Conservation (phyloP, 176 grass and related monocot genomes). For the Sorghum bicolor region Sorghum_bicolor_NCBIv3 NC_012876.2:62193501-62194000, state of each 20-base stretch:
- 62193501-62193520: fast-evolving
- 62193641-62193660: not conserved
- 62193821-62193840: not conserved
- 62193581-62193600: fast-evolving
- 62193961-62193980: fast-evolving
- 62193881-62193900: not conserved
- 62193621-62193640: not conserved
- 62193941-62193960: not conserved
- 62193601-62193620: not conserved
- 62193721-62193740: not conserved
- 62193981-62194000: fast-evolving
- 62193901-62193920: fast-evolving
- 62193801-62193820: not conserved
- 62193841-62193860: fast-evolving
- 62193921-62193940: not conserved
- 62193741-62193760: not conserved
- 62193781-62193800: not conserved
- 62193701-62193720: not conserved
- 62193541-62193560: not conserved
- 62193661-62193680: not conserved
- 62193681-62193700: fast-evolving
- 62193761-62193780: fast-evolving
- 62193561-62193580: not conserved
- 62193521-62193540: not conserved
- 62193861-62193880: not conserved